Percentiles rank a stretch among this genome's conserved stretches.
Evolutionary conservation across 345 rosid species (phyloP).

Genomic region (Firmiana major): DNA sequence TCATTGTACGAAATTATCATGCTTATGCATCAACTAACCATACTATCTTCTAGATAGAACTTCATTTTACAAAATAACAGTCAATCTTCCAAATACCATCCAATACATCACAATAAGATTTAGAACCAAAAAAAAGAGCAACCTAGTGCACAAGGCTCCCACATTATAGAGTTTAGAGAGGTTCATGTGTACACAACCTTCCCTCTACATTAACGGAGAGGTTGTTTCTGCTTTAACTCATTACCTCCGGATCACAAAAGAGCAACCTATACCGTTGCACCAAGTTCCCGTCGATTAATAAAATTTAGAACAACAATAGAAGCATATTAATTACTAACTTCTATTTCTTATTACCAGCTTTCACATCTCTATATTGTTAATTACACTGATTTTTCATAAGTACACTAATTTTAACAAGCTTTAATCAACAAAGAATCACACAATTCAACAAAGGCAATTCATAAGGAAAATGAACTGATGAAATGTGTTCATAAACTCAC

Average conservation of each 20-base stretch:
- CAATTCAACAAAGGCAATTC: background rate
- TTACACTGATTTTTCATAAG: background rate
- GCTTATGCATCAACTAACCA: background rate
- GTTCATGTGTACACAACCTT: no score
- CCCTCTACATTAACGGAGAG: no score
- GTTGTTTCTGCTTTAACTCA: no score
- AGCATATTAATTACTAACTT: background rate
- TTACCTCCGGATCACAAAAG: no score
- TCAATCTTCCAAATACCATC: background rate
- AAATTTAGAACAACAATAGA: no score
- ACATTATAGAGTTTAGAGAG: no score
- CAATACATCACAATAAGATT: background rate
- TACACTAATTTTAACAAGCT: background rate
- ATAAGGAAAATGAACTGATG: background rate
- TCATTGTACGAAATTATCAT: background rate
- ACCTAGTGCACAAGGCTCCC: no score
- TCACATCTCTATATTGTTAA: background rate
- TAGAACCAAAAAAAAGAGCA: no score
- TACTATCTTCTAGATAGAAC: background rate
- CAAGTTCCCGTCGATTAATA: no score
- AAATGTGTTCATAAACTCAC: constrained; percentile 11
- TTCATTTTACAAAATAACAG: background rate
- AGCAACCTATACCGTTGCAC: no score
- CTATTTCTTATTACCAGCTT: background rate
- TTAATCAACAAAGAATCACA: constrained; percentile 2